These are phyloP conservation scores for Fonsecaea nubica DNA, from an alignment of 2,329 filamentous ascomycete genomes.

Conservation along the genomic window DNA sequence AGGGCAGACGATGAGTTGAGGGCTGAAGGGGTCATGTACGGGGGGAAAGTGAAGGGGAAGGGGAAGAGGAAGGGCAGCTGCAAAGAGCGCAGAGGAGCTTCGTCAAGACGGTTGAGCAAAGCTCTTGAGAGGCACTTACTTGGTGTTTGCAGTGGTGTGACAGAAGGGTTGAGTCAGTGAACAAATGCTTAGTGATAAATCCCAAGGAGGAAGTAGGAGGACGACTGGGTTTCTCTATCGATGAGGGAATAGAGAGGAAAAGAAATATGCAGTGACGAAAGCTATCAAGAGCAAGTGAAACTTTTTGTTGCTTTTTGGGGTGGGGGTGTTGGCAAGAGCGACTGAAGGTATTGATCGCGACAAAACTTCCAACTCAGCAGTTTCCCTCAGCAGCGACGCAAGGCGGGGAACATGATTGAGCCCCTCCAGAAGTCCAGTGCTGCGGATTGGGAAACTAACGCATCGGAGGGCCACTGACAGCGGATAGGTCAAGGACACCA, in stretches of 20 bases:
- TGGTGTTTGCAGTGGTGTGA: conserved; percentile 30
- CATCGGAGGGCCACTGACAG: conserved; percentile 12
- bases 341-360: conserved; percentile 27
- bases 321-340: conserved; percentile 27
- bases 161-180: conserved; percentile 27
- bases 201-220: conserved; percentile 10
- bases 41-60: conserved; percentile 1
- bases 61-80: conserved; percentile 4
- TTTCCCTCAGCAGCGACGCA: conserved; percentile 20
- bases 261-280: conserved; percentile 12
- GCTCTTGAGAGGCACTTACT: conserved; percentile 25
- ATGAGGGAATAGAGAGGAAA: conserved; percentile 4
- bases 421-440: conserved; percentile 17
- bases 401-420: conserved; percentile 10
- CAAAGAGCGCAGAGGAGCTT: conserved; percentile 5
- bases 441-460: neutral
- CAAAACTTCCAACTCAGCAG: conserved; percentile 27
- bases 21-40: neutral
- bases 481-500: conserved; percentile 1
- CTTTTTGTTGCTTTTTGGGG: conserved; percentile 38
- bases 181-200: conserved; percentile 27
- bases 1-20: conserved; percentile 6
- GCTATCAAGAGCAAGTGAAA: conserved; percentile 24
- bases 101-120: conserved; percentile 8
- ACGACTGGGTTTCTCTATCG: conserved; percentile 3